phyloP scores from a whole-genome alignment of 306 rosid species.

The Prunus dulcis region DNA sequence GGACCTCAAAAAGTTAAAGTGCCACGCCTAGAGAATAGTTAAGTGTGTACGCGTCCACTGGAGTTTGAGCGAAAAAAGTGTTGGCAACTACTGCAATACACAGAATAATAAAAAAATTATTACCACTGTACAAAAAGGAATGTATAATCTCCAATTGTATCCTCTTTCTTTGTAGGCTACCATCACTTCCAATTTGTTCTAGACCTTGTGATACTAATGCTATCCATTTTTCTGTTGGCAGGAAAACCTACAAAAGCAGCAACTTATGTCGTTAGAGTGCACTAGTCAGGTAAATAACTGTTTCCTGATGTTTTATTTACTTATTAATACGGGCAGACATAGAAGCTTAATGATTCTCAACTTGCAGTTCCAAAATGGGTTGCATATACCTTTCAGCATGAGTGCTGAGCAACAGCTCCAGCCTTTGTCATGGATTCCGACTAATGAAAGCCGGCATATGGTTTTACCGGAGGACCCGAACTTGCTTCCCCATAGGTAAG shows the following conservation, averaged over 20 bases:
- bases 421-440: conserved; percentile 63
- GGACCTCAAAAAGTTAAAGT: neutral
- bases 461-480: conserved; percentile 62
- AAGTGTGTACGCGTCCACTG: neutral
- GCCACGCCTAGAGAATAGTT: neutral
- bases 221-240: conserved; percentile 23
- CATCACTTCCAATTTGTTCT: neutral
- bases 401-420: conserved; percentile 70
- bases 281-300: conserved; percentile 63
- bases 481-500: conserved; percentile 67
- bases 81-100: neutral
- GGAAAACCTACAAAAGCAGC: conserved; percentile 78
- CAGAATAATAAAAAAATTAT: no score
- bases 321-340: neutral
- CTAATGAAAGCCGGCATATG: conserved; percentile 40
- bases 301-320: neutral
- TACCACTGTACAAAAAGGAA: neutral
- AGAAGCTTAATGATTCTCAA: conserved; percentile 13
- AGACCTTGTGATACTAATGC: conserved; percentile 1
- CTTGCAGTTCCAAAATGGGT: conserved; percentile 72
- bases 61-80: neutral
- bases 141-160: neutral
- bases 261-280: conserved; percentile 65
- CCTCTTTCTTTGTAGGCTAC: neutral
- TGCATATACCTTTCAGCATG: conserved; percentile 65